These are phyloP conservation scores for Taphrina flavorubra DNA, from an alignment of 1,139 yeast genomes.

Conservation along the genomic window DNA sequence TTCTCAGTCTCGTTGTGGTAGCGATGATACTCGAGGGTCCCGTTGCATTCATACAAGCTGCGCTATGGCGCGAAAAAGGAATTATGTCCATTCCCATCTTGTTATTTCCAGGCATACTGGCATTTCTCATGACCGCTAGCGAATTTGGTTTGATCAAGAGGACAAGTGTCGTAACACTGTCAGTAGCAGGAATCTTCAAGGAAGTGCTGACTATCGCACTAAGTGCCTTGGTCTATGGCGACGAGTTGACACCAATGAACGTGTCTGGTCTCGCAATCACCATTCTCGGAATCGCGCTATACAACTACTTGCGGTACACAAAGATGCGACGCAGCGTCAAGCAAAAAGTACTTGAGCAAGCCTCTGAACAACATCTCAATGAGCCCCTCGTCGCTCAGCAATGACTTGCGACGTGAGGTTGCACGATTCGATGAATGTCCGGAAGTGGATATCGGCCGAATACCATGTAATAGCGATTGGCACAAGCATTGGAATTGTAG, in stretches of 20 bases:
- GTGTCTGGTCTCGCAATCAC: slow-evolving; percentile 79
- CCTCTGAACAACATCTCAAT: slow-evolving; percentile 1
- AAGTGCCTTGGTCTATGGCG: slow-evolving; percentile 76
- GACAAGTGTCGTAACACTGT: slow-evolving; percentile 83
- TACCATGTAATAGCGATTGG: not conserved
- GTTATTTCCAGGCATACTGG: slow-evolving; percentile 80
- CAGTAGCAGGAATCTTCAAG: slow-evolving; percentile 90
- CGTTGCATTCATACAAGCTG: slow-evolving; percentile 58
- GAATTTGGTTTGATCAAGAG: slow-evolving; percentile 83
- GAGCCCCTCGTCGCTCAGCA: slow-evolving; percentile 23
- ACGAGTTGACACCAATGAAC: slow-evolving; percentile 69
- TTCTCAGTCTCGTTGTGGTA: slow-evolving; percentile 61
- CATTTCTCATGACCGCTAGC: slow-evolving; percentile 86
- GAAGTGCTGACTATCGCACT: slow-evolving; percentile 81
- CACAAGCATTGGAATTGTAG: not conserved
- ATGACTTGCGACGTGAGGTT: not conserved
- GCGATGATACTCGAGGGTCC: slow-evolving; percentile 75
- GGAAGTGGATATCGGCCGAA: not conserved
- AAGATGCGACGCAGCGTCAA: slow-evolving; percentile 42
- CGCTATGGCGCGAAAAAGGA: slow-evolving; percentile 64
- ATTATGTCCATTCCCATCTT: slow-evolving; percentile 63
- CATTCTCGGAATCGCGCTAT: slow-evolving; percentile 76
- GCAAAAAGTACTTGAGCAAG: slow-evolving; percentile 14
- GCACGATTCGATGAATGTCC: not conserved
- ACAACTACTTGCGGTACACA: slow-evolving; percentile 57